These are phyloP conservation scores for Neurospora hispaniola DNA, from an alignment of 495 filamentous ascomycete genomes.

Conservation along the genomic window DNA sequence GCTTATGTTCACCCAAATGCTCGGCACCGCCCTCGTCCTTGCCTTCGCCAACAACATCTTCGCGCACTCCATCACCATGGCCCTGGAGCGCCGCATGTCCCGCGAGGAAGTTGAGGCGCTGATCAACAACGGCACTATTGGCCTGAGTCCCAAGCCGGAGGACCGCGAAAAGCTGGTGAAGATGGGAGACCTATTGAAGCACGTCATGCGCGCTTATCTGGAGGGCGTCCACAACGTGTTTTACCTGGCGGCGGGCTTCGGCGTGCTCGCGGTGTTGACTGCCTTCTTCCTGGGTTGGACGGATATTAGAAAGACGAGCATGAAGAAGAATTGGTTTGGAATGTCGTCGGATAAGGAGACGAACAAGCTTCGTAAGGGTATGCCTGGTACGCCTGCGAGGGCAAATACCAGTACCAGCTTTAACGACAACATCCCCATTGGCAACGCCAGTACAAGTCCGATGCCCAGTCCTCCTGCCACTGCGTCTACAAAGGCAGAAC, in stretches of 20 bases:
- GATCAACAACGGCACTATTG: not conserved
- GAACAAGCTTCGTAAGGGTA: not conserved
- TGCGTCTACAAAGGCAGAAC: not conserved
- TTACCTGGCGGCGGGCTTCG: constrained; percentile 6
- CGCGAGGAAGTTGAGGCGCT: not conserved
- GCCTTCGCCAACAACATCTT: constrained; percentile 50
- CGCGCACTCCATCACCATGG: constrained; percentile 32
- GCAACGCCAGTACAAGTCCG: not conserved
- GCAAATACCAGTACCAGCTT: not conserved
- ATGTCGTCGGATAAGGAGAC: not conserved
- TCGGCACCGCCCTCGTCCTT: constrained; percentile 53
- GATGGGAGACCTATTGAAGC: not conserved
- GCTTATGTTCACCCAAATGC: constrained; percentile 50
- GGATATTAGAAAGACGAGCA: constrained; percentile 11
- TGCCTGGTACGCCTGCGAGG: not conserved
- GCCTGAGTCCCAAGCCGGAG: not conserved
- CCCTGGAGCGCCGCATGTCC: not conserved
- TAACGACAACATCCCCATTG: not conserved
- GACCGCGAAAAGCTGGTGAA: not conserved
- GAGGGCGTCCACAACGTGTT: constrained; percentile 5
- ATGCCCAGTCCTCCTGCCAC: not conserved
- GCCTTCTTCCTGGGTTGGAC: constrained; percentile 16
- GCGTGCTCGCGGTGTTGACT: constrained; percentile 5
- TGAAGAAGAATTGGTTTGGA: not conserved
- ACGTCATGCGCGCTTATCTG: not conserved